These are phyloP conservation scores for Malus sieversii DNA, from an alignment of 306 rosid genomes.

Conservation along the genomic window DNA sequence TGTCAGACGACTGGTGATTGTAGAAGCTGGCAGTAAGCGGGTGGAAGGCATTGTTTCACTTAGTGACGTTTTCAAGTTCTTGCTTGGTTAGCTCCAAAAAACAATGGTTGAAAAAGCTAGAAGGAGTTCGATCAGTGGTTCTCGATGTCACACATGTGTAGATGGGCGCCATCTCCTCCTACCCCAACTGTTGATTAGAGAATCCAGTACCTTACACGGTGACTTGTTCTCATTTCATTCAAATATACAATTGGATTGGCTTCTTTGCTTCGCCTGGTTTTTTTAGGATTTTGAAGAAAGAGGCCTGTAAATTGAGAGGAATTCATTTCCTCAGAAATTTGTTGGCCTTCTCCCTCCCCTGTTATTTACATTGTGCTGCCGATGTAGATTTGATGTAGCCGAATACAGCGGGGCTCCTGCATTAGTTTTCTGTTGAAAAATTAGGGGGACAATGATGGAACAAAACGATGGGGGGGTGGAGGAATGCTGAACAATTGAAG, in stretches of 20 bases:
- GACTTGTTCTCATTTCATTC: slow-evolving; percentile 44
- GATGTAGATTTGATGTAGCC: slow-evolving; percentile 35
- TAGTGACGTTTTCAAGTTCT: slow-evolving; percentile 80
- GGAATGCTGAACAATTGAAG: slow-evolving; percentile 30
- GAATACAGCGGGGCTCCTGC: slow-evolving; percentile 36
- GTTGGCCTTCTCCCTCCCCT: slow-evolving; percentile 30
- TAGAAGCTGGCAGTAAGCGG: slow-evolving; percentile 98
- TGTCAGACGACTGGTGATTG: slow-evolving; percentile 78
- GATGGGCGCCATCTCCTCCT: slow-evolving; percentile 14
- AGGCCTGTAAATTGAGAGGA: slow-evolving; percentile 68
- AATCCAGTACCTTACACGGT: slow-evolving; percentile 21
- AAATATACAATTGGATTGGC: slow-evolving; percentile 51
- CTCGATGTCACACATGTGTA: slow-evolving; percentile 14
- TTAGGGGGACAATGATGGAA: slow-evolving; percentile 2
- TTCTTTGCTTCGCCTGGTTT: slow-evolving; percentile 64
- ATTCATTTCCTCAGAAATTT: slow-evolving; percentile 38
- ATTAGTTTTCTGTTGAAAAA: slow-evolving; percentile 27
- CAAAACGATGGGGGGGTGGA: slow-evolving; percentile 28
- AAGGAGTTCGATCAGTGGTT: slow-evolving; percentile 27
- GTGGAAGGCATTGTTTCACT: slow-evolving; percentile 86
- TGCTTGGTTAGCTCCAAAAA: slow-evolving; percentile 50
- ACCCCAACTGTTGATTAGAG: slow-evolving; percentile 25
- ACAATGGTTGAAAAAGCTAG: slow-evolving; percentile 21
- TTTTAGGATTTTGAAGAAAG: slow-evolving; percentile 56
- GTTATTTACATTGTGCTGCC: slow-evolving; percentile 32